These are phyloP conservation scores for Grosmannia penicillata DNA, from an alignment of 2,329 filamentous ascomycete genomes.

Conservation along the genomic window DNA sequence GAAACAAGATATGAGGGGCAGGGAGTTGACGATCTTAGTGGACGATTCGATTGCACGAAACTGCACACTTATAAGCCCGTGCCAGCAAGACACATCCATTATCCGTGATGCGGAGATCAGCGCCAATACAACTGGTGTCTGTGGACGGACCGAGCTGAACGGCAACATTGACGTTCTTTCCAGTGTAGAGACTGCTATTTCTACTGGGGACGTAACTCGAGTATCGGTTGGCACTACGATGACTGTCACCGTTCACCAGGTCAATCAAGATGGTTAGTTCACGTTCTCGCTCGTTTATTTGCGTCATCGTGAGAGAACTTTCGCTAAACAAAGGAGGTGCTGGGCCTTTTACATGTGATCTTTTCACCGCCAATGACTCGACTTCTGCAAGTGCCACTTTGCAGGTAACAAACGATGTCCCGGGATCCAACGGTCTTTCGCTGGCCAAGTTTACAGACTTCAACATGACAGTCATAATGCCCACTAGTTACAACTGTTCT, in stretches of 20 bases:
- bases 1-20: too few species aligned
- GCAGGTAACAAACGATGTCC: constrained; percentile 1
- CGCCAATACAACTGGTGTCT: background rate
- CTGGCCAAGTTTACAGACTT: constrained; percentile 4
- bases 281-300: background rate
- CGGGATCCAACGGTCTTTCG: constrained; percentile 2
- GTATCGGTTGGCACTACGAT: constrained; percentile 1
- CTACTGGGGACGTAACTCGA: background rate
- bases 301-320: background rate
- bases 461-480: constrained; percentile 4
- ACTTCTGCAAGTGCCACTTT: background rate
- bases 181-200: constrained; percentile 1
- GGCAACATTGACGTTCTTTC: constrained; percentile 1
- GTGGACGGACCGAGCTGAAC: constrained; percentile 3
- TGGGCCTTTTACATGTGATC: constrained; percentile 1
- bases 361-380: background rate
- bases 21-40: background rate
- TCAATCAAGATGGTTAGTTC: constrained; percentile 3
- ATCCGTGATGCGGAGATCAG: constrained; percentile 3
- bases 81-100: constrained; percentile 3
- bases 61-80: constrained; percentile 4
- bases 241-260: constrained; percentile 3
- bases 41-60: constrained; percentile 2
- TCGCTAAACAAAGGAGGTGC: background rate
- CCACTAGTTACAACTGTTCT: constrained; percentile 1